Evolutionary conservation across 2,329 filamentous ascomycete species (phyloP).

Genomic region (Pezicula neosporulosa): DNA sequence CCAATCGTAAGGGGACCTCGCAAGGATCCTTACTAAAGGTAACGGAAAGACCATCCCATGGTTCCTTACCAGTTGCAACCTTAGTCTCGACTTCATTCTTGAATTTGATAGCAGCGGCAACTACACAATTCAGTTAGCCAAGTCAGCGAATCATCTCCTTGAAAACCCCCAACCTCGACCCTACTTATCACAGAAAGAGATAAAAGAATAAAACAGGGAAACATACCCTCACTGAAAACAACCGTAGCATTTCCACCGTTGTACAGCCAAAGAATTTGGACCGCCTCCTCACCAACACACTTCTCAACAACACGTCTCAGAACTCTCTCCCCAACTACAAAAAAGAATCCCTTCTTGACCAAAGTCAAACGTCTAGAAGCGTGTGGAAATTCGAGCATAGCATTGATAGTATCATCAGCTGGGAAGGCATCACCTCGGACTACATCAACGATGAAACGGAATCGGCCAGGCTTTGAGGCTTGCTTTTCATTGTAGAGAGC

Average conservation of each 20-base stretch:
- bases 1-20: conserved; percentile 13
- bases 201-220: too few species aligned
- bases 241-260: conserved; percentile 29
- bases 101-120: conserved; percentile 20
- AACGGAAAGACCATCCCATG: conserved; percentile 18
- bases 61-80: conserved; percentile 2
- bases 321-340: conserved; percentile 18
- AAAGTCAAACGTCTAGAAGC: conserved; percentile 26
- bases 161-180: too few species aligned
- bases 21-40: conserved; percentile 25
- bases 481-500: conserved; percentile 14
- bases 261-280: conserved; percentile 25
- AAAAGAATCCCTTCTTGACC: conserved; percentile 28
- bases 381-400: conserved; percentile 18
- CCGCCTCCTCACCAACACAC: conserved; percentile 16
- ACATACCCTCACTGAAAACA: conserved; percentile 19
- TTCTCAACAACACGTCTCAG: conserved; percentile 19
- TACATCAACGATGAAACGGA: conserved; percentile 22
- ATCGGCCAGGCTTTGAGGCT: conserved; percentile 13
- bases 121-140: not conserved
- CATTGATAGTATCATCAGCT: conserved; percentile 16
- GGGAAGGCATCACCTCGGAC: conserved; percentile 19
- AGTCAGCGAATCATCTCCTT: too few species aligned
- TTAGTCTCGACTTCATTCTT: conserved; percentile 21
- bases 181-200: too few species aligned